Conservation (phyloP, 2,329 filamentous ascomycete species). For the Fusarium haematococcum region DNA sequence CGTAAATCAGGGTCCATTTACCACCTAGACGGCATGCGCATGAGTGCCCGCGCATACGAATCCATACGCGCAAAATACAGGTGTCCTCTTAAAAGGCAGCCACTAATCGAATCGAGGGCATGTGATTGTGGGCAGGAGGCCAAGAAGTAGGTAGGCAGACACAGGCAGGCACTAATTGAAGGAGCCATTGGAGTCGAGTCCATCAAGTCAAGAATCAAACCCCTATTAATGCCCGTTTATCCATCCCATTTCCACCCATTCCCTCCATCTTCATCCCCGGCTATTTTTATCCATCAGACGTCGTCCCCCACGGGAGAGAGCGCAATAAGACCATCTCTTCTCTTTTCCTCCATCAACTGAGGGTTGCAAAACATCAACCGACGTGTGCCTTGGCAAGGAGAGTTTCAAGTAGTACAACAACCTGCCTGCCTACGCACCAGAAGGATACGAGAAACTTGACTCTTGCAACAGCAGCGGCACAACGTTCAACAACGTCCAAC, state of each 20-base stretch:
- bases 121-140: slow-evolving; percentile 20
- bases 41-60: too few relatives aligned
- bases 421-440: neutral
- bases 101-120: slow-evolving; percentile 8
- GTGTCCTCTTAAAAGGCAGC: neutral
- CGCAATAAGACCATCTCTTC: neutral
- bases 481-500: neutral
- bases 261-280: neutral
- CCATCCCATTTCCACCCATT: neutral
- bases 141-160: neutral
- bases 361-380: slow-evolving; percentile 7
- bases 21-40: neutral
- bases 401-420: neutral
- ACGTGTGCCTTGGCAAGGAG: neutral
- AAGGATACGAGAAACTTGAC: neutral
- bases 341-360: neutral
- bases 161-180: neutral
- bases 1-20: neutral
- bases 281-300: neutral
- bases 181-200: neutral
- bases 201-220: neutral
- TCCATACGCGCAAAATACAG: neutral
- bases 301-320: slow-evolving; percentile 4
- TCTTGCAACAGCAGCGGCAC: neutral
- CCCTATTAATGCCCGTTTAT: neutral